Percentiles rank a stretch among this genome's conserved stretches.
Evolutionary conservation across 306 rosid species (phyloP).

Genomic region (Geum urbanum): DNA sequence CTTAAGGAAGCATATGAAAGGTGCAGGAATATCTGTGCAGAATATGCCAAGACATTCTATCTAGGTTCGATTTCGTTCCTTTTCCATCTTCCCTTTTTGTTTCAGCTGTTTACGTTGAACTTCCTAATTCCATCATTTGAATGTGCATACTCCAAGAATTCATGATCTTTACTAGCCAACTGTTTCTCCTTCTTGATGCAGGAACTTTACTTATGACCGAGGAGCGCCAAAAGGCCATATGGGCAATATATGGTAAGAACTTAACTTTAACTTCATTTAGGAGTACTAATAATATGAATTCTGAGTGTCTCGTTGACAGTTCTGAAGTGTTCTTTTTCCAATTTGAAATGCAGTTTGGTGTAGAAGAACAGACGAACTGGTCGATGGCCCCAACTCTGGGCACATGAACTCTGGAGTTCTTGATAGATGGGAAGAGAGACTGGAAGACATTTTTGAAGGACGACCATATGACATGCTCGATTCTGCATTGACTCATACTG

Average conservation of each 20-base stretch:
- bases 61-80: conserved; percentile 39
- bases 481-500: conserved; percentile 66
- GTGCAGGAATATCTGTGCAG: conserved; percentile 72
- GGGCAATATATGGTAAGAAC: conserved; percentile 86
- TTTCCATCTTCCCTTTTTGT: neutral
- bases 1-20: conserved; percentile 64
- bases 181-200: conserved; percentile 19
- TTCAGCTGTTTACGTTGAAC: neutral
- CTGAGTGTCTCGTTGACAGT: neutral
- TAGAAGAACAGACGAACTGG: conserved; percentile 85
- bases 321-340: neutral
- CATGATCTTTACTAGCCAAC: neutral
- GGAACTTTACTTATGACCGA: conserved; percentile 80
- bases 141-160: neutral
- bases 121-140: neutral
- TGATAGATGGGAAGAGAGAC: conserved; percentile 83
- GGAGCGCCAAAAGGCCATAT: conserved; percentile 75
- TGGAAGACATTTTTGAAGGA: conserved; percentile 65
- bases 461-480: conserved; percentile 74
- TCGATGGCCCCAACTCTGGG: conserved; percentile 77
- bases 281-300: neutral
- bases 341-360: conserved; percentile 63
- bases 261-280: neutral
- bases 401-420: conserved; percentile 68
- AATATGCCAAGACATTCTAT: conserved; percentile 89